Percentiles rank a stretch among this genome's conserved stretches.
phyloP scores from a whole-genome alignment of 2,329 filamentous ascomycete genomes.

The Aspergillus flavus region DNA sequence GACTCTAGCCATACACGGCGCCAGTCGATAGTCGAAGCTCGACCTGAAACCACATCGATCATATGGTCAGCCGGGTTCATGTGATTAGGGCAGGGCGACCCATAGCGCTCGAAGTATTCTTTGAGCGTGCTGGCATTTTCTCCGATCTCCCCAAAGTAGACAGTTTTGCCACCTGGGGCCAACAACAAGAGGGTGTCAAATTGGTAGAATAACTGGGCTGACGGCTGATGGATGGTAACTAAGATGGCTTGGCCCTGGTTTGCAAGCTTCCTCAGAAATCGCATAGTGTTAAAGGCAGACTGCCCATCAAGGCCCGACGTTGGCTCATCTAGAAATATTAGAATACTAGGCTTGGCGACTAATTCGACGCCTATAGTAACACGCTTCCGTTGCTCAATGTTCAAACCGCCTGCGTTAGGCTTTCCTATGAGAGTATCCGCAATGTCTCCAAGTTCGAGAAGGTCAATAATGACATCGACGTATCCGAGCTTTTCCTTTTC shows the following conservation, averaged over 20 bases:
- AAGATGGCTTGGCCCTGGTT: conserved; percentile 68
- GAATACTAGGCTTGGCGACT: conserved; percentile 66
- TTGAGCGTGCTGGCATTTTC: conserved; percentile 65
- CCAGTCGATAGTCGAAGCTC: conserved; percentile 61
- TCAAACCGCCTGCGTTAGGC: conserved; percentile 48
- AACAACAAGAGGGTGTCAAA: conserved; percentile 71
- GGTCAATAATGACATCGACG: conserved; percentile 64
- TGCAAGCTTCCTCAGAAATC: conserved; percentile 67
- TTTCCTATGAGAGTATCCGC: conserved; percentile 63
- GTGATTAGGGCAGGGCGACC: conserved; percentile 62
- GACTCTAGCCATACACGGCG: conserved; percentile 71
- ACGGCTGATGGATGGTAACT: conserved; percentile 72
- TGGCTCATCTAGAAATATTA: conserved; percentile 72
- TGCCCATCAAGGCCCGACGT: conserved; percentile 70
- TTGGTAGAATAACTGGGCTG: conserved; percentile 66
- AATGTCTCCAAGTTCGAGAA: conserved; percentile 64
- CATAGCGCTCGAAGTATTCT: conserved; percentile 67
- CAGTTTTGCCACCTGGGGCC: conserved; percentile 66
- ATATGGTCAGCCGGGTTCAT: conserved; percentile 65
- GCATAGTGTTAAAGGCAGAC: conserved; percentile 66
- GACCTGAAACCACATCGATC: conserved; percentile 53
- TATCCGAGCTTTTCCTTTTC: conserved; percentile 64
- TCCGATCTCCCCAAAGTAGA: conserved; percentile 70
- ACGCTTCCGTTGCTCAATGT: conserved; percentile 68
- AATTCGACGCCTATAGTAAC: conserved; percentile 73